These are phyloP conservation scores for Hirsutella minnesotensis DNA, from an alignment of 2,329 filamentous ascomycete species.

Conservation along the genomic window DNA sequence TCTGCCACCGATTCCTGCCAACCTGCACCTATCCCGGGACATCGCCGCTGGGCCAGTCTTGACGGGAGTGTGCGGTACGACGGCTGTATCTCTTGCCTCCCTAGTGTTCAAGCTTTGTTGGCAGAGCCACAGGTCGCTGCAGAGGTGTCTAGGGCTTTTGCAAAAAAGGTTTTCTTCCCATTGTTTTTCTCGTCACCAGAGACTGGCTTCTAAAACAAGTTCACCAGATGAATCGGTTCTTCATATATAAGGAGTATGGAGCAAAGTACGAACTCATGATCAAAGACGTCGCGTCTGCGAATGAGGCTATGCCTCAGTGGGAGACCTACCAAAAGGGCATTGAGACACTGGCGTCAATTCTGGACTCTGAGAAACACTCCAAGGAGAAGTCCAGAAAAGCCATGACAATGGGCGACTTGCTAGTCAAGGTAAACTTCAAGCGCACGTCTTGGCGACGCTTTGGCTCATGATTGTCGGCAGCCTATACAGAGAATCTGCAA, in stretches of 20 bases:
- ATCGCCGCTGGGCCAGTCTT: conserved; percentile 36
- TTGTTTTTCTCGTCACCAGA: not conserved
- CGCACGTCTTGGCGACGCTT: not conserved
- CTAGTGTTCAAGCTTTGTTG: conserved; percentile 37
- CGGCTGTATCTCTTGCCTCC: conserved; percentile 26
- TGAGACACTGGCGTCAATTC: conserved; percentile 66
- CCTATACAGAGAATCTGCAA: conserved; percentile 87
- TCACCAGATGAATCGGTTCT: conserved; percentile 64
- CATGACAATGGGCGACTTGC: conserved; percentile 69
- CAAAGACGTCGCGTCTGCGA: conserved; percentile 59
- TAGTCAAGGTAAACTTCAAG: conserved; percentile 61
- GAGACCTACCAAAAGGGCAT: conserved; percentile 72
- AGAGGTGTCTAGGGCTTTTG: conserved; percentile 49
- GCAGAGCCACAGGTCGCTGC: conserved; percentile 48
- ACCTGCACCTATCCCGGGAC: conserved; percentile 10
- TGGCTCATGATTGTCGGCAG: conserved; percentile 27
- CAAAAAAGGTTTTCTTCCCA: conserved; percentile 34
- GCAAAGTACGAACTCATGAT: conserved; percentile 81
- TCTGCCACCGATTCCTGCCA: conserved; percentile 6
- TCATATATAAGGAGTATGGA: conserved; percentile 83
- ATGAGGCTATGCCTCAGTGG: conserved; percentile 62
- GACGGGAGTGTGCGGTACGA: conserved; percentile 32
- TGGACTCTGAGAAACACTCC: conserved; percentile 57
- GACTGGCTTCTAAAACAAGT: not conserved
- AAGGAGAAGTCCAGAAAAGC: conserved; percentile 58